Percentiles rank a stretch among this genome's conserved stretches.
phyloP scores from a whole-genome alignment of 805 yeast species.

The Candida orba region DNA sequence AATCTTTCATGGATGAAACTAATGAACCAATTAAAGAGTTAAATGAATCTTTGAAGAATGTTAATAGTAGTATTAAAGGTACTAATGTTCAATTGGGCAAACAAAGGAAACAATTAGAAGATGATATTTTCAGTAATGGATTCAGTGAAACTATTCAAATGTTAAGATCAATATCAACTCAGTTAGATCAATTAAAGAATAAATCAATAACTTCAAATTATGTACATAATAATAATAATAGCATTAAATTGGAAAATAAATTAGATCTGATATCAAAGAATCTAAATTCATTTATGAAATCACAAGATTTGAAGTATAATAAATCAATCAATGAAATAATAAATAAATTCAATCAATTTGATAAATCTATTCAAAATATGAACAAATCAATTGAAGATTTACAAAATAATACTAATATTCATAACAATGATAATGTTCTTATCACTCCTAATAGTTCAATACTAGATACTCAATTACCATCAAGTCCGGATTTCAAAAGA shows the following conservation, averaged over 20 bases:
- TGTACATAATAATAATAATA: not conserved
- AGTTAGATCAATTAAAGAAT: conserved; percentile 1
- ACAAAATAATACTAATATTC: too few species aligned
- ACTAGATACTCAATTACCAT: not conserved
- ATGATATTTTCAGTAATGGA: conserved; percentile 1
- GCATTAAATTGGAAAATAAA: not conserved
- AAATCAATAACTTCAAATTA: not conserved
- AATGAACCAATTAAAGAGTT: conserved; percentile 4
- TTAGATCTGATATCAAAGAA: not conserved
- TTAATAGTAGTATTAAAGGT: not conserved
- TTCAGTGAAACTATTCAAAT: conserved; percentile 2
- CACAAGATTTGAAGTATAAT: too few species aligned
- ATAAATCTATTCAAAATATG: not conserved
- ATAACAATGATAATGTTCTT: not conserved
- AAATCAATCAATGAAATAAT: not conserved
- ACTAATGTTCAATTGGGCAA: not conserved
- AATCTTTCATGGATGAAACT: not conserved
- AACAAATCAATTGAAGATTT: too few species aligned
- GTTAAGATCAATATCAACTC: conserved; percentile 6
- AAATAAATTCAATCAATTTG: not conserved
- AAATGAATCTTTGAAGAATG: conserved; percentile 1
- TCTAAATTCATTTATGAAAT: too few species aligned
- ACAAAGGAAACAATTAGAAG: conserved; percentile 2
- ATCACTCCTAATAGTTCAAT: not conserved
- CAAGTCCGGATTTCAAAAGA: not conserved